Percentiles rank a stretch among this genome's conserved stretches.
Evolutionary conservation across 2,329 filamentous ascomycete genomes (phyloP).

Genomic region (Aspergillus alliaceus): DNA sequence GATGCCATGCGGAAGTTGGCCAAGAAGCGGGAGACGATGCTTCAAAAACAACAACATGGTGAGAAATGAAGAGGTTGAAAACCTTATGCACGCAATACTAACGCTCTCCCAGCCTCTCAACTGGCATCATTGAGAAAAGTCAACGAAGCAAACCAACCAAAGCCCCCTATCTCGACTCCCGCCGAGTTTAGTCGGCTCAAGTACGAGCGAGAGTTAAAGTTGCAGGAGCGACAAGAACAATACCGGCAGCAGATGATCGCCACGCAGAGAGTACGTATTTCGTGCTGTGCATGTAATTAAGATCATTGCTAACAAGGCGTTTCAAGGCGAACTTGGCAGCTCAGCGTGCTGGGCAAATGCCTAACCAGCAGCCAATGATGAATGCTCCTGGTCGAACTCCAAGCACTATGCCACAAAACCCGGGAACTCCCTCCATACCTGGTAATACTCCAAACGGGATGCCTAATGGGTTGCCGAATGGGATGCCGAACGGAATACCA

Average conservation of each 20-base stretch:
- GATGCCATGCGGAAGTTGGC: slow-evolving; percentile 94
- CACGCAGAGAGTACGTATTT: slow-evolving; percentile 51
- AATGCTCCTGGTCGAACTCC: slow-evolving; percentile 40
- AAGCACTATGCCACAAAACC: slow-evolving; percentile 39
- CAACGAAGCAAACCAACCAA: slow-evolving; percentile 65
- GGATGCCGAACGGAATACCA: slow-evolving; percentile 49
- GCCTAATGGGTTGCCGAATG: slow-evolving; percentile 45
- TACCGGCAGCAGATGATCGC: slow-evolving; percentile 65
- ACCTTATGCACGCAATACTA: neutral
- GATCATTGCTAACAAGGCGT: slow-evolving; percentile 12
- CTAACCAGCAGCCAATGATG: slow-evolving; percentile 41
- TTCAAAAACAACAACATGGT: slow-evolving; percentile 84
- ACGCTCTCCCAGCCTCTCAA: slow-evolving; percentile 52
- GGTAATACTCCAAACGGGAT: slow-evolving; percentile 44
- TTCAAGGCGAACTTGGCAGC: slow-evolving; percentile 42
- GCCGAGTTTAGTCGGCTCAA: slow-evolving; percentile 88
- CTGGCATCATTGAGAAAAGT: slow-evolving; percentile 80
- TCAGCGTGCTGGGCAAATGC: slow-evolving; percentile 44
- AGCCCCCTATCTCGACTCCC: slow-evolving; percentile 68
- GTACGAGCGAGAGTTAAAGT: slow-evolving; percentile 76
- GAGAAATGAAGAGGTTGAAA: slow-evolving; percentile 18
- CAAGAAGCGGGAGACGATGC: slow-evolving; percentile 83
- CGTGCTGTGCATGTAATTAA: neutral
- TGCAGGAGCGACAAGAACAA: slow-evolving; percentile 57
- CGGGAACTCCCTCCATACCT: slow-evolving; percentile 35